phyloP scores from a whole-genome alignment of 345 rosid genomes.

The Schrenkiella parvula region DNA sequence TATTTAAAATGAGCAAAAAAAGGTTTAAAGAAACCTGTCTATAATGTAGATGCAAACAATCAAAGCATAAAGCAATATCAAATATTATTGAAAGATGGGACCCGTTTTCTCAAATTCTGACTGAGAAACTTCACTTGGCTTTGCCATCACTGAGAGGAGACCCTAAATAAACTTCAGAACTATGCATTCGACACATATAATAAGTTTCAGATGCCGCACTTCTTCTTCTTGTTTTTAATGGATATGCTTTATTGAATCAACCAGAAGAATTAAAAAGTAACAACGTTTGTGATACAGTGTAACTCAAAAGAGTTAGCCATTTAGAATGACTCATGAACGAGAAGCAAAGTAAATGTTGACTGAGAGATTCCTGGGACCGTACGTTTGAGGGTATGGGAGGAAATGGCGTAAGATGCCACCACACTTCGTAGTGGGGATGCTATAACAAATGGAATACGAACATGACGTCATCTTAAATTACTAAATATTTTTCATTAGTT shows the following conservation, averaged over 20 bases:
- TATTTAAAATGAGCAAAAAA: too few relatives aligned
- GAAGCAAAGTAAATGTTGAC: background rate
- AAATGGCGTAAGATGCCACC: background rate
- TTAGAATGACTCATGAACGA: background rate
- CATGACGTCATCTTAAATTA: background rate
- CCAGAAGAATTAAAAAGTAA: background rate
- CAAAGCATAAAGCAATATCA: too few relatives aligned
- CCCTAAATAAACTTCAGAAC: background rate
- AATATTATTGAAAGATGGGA: too few relatives aligned
- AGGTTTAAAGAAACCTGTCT: too few relatives aligned
- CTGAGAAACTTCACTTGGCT: background rate
- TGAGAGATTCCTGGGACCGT: background rate
- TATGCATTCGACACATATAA: too few relatives aligned
- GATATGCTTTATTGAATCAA: background rate
- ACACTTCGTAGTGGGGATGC: background rate
- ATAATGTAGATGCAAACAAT: too few relatives aligned
- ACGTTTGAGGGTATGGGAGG: background rate
- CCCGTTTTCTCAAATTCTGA: background rate
- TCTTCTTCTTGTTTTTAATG: too few relatives aligned
- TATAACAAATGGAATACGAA: background rate
- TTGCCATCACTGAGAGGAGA: background rate
- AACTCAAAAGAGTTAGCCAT: background rate
- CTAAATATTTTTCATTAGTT: background rate
- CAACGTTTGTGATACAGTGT: background rate
- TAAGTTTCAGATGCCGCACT: background rate